phyloP scores from a whole-genome alignment of 305 asterid species.

The Fraxinus xanthoxyloides region DNA sequence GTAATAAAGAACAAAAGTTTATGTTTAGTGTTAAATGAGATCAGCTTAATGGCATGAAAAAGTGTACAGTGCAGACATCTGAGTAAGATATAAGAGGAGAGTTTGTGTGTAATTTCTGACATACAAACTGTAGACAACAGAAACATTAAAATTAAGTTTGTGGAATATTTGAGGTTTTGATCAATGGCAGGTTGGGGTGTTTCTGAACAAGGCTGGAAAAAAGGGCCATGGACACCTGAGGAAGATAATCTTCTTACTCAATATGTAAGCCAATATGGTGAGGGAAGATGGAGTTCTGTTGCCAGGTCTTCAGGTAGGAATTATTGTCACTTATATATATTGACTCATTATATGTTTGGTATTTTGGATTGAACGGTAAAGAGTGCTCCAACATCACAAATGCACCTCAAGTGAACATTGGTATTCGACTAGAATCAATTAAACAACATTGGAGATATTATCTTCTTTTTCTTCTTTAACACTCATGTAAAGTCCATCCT shows the following conservation, averaged over 20 bases:
- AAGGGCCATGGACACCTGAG: conserved; percentile 86
- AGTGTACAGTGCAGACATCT: conserved; percentile 21
- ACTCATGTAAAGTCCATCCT: neutral
- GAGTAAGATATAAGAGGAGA: conserved; percentile 16
- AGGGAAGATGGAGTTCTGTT: conserved; percentile 87
- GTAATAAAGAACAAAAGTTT: neutral
- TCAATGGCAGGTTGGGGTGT: conserved; percentile 40
- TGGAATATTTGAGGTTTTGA: neutral
- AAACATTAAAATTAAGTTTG: neutral
- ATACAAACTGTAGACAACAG: neutral
- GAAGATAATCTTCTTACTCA: conserved; percentile 64
- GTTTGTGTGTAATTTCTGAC: conserved; percentile 32
- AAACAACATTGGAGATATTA: neutral
- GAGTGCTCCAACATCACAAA: neutral
- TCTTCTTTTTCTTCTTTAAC: neutral
- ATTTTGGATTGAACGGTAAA: neutral
- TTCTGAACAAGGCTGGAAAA: conserved; percentile 59
- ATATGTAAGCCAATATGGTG: conserved; percentile 58
- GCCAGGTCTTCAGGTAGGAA: conserved; percentile 57
- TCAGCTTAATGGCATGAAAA: conserved; percentile 28
- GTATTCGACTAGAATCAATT: neutral
- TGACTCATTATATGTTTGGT: neutral
- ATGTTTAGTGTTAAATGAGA: conserved; percentile 19
- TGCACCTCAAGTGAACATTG: neutral
- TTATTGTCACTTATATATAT: no score